A percentile compares a stretch with the other conserved stretches of the same genome.
phyloP scores from a whole-genome alignment of 441 rosid species.

The Pelargonium fulgidum region DNA sequence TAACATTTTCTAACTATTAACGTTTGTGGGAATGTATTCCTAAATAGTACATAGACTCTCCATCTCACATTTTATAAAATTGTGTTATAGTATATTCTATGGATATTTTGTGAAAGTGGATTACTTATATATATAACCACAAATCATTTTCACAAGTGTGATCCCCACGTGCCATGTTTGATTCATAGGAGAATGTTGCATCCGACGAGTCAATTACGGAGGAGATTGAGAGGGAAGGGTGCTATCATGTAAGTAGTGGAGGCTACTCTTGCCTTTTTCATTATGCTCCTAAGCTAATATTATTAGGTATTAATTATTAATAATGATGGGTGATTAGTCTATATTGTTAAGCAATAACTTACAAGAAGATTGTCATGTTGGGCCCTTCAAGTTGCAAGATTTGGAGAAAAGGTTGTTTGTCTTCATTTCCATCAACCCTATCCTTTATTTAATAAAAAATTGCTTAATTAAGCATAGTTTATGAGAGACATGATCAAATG shows the following conservation, averaged over 20 bases:
- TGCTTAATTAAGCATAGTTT: no score
- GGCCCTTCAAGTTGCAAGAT: constrained; percentile 26
- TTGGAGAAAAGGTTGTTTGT: constrained; percentile 38
- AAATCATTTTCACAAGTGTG: background rate
- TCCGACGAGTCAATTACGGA: constrained; percentile 40
- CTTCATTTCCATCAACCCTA: constrained; percentile 24
- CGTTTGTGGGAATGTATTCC: no score
- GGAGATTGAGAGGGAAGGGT: constrained; percentile 19
- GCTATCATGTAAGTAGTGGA: constrained; percentile 6
- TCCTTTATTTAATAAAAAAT: no score
- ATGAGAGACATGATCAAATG: no score
- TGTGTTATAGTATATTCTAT: no score
- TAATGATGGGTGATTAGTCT: constrained; percentile 2
- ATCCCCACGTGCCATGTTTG: constrained; percentile 26
- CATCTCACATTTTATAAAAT: no score
- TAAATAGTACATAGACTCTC: no score
- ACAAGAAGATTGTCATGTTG: constrained; percentile 22
- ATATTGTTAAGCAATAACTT: constrained; percentile 14
- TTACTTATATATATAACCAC: background rate
- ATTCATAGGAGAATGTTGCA: background rate
- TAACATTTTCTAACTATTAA: no score
- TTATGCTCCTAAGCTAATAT: constrained; percentile 8
- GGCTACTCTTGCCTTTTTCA: constrained; percentile 12
- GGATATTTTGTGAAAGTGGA: no score
- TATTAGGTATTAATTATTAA: constrained; percentile 23